A percentile compares a stretch with the other conserved stretches of the same genome.
Evolutionary conservation across 208 protist genomes (phyloP).

Genomic region (Naegleria gruberi): DNA sequence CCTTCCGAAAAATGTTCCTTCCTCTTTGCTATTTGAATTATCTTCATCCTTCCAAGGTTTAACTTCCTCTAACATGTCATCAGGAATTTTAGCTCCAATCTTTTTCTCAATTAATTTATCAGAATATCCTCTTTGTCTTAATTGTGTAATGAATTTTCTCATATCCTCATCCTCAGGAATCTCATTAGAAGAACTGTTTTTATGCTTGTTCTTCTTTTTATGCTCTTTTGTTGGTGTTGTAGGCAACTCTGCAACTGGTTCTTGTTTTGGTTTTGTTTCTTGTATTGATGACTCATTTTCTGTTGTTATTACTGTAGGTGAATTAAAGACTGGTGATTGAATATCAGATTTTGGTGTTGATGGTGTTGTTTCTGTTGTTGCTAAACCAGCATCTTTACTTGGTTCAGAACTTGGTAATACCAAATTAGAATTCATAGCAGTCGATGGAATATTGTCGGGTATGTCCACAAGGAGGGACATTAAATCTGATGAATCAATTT

Average conservation of each 20-base stretch:
- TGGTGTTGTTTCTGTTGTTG: background rate
- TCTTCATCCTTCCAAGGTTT: background rate
- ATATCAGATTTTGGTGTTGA: background rate
- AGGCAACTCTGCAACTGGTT: too few relatives aligned
- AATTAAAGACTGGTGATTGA: background rate
- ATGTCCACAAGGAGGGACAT: background rate
- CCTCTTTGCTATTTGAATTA: background rate
- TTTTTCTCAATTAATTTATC: background rate
- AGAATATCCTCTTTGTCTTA: background rate
- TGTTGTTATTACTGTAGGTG: background rate
- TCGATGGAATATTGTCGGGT: background rate
- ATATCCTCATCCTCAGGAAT: background rate
- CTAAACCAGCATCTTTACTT: background rate
- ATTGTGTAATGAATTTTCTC: background rate
- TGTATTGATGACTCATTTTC: background rate
- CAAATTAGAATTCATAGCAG: background rate
- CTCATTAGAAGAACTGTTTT: too few relatives aligned
- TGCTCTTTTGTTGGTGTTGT: background rate
- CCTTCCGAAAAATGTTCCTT: background rate
- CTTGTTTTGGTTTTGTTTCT: background rate
- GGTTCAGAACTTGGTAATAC: background rate
- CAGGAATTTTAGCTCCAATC: background rate
- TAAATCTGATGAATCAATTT: background rate
- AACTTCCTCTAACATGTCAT: background rate
- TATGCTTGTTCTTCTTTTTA: too few relatives aligned